Evolutionary conservation across 2,329 filamentous ascomycete genomes (phyloP).

Genomic region (Aspergillus sergii): DNA sequence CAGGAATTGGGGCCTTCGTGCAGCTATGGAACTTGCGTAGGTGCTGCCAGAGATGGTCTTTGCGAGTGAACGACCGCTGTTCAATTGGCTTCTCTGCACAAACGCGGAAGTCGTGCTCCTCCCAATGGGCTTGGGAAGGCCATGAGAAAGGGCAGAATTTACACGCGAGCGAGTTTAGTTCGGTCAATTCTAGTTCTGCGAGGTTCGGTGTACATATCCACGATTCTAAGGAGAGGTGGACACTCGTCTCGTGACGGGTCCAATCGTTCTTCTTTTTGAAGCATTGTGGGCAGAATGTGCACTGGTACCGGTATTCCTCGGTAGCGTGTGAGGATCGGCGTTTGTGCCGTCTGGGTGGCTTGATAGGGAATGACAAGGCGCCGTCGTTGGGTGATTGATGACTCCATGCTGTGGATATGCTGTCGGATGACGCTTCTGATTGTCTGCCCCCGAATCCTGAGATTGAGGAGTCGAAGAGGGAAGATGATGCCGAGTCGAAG

Average conservation of each 20-base stretch:
- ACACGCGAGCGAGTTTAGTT: constrained; percentile 33
- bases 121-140: constrained; percentile 50
- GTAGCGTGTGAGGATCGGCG: not conserved
- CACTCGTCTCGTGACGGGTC: constrained; percentile 53
- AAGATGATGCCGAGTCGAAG: constrained; percentile 25
- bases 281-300: constrained; percentile 53
- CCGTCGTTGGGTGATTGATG: constrained; percentile 30
- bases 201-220: constrained; percentile 36
- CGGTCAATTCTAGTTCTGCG: constrained; percentile 13
- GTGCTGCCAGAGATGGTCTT: constrained; percentile 61
- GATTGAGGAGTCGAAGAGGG: constrained; percentile 31
- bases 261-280: constrained; percentile 56
- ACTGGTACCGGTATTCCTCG: constrained; percentile 39
- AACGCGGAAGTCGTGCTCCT: constrained; percentile 55
- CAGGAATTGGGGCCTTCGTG: constrained; percentile 51
- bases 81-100: constrained; percentile 54
- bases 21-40: constrained; percentile 58
- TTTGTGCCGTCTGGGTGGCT: constrained; percentile 7
- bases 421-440: constrained; percentile 36
- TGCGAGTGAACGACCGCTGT: constrained; percentile 59
- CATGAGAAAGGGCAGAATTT: constrained; percentile 53
- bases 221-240: constrained; percentile 52
- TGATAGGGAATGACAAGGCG: constrained; percentile 20
- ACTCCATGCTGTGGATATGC: constrained; percentile 38
- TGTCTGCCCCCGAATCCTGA: constrained; percentile 33